These are phyloP conservation scores for Citrus trifoliata DNA, from an alignment of 345 rosid genomes.

Conservation along the genomic window DNA sequence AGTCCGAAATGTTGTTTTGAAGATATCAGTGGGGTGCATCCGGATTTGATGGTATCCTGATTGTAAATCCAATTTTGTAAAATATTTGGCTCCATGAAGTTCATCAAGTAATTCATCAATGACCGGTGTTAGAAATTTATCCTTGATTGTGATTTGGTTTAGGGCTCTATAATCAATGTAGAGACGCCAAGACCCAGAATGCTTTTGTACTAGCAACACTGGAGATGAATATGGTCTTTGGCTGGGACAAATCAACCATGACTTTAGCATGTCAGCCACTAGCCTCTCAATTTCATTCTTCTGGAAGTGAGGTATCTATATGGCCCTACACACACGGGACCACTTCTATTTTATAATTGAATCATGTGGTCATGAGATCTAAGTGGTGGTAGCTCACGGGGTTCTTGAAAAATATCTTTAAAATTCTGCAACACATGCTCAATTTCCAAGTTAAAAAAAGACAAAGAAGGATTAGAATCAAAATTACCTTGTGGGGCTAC, in stretches of 20 bases:
- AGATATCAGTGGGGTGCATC: too few species aligned
- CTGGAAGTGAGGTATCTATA: background rate
- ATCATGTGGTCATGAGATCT: background rate
- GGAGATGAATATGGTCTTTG: background rate
- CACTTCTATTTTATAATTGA: background rate
- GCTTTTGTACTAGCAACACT: background rate
- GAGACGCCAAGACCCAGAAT: background rate
- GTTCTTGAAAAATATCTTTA: background rate
- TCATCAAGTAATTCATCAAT: too few species aligned
- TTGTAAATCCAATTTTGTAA: too few species aligned
- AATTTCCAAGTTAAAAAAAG: background rate
- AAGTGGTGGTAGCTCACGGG: background rate
- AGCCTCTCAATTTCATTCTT: background rate
- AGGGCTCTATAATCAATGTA: background rate
- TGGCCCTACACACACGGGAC: background rate
- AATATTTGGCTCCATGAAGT: too few species aligned
- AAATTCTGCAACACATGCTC: background rate
- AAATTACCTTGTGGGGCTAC: background rate
- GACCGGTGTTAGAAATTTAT: too few species aligned
- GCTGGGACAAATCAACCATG: background rate
- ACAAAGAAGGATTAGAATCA: background rate
- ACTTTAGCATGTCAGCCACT: background rate
- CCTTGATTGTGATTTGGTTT: background rate
- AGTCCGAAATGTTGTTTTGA: too few species aligned
- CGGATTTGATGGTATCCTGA: too few species aligned